Evolutionary conservation across 2,329 filamentous ascomycete species (phyloP).

Genomic region (Scedosporium boydii): DNA sequence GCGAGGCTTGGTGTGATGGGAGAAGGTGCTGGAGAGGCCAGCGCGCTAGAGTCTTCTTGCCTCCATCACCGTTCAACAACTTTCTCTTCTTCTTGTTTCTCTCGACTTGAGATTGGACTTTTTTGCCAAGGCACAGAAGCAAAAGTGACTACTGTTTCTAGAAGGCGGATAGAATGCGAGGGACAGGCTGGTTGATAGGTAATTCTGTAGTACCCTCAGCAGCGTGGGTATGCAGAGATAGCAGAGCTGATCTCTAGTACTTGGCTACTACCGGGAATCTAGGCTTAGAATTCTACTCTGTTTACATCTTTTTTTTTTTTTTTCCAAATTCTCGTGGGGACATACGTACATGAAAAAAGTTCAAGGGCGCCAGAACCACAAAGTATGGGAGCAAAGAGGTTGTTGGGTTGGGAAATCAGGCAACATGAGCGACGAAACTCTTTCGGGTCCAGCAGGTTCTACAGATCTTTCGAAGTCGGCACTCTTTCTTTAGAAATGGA

Average conservation of each 20-base stretch:
- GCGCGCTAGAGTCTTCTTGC: neutral
- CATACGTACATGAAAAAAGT: neutral
- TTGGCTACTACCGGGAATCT: neutral
- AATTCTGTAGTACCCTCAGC: neutral
- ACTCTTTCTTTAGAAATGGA: too few species aligned
- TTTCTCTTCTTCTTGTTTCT: neutral
- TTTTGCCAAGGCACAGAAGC: neutral
- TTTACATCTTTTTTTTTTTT: too few species aligned
- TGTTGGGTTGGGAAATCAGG: neutral
- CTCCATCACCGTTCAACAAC: neutral
- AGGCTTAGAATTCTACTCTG: too few species aligned
- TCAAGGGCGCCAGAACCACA: too few species aligned
- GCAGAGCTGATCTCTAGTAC: neutral
- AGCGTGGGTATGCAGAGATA: neutral
- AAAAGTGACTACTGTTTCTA: neutral
- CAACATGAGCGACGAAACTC: neutral
- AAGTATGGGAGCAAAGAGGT: too few species aligned
- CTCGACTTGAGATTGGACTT: neutral
- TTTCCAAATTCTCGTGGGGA: neutral
- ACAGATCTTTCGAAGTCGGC: too few species aligned
- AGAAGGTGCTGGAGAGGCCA: neutral
- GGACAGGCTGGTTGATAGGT: neutral
- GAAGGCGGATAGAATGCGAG: neutral
- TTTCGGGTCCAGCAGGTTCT: too few species aligned
- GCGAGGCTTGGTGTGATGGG: neutral